Evolutionary conservation across 805 yeast genomes (phyloP).

Genomic region (Cyberlindnera maritima): DNA sequence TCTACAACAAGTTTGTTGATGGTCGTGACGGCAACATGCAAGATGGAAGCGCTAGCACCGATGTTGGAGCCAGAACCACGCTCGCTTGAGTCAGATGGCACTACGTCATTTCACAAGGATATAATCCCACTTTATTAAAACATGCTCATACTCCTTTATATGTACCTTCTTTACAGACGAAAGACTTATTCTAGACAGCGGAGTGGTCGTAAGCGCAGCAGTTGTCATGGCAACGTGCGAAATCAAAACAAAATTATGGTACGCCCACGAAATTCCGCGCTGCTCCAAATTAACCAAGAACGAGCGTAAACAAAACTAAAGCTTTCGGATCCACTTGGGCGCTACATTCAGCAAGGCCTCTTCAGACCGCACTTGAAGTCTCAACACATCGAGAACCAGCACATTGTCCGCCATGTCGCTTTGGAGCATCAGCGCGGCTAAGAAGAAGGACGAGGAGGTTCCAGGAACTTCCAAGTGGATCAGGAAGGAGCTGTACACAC

Average conservation of each 20-base stretch:
- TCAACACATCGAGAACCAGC: not conserved
- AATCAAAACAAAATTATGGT: constrained; percentile 9
- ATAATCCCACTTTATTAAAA: no score
- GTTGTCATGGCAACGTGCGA: constrained; percentile 11
- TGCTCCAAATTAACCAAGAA: not conserved
- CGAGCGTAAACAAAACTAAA: constrained; percentile 14
- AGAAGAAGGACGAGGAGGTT: constrained; percentile 26
- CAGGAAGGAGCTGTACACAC: constrained; percentile 40
- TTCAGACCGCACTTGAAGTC: not conserved
- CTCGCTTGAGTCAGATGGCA: constrained; percentile 7
- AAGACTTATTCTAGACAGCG: not conserved
- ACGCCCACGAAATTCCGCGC: constrained; percentile 3
- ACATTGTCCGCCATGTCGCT: constrained; percentile 22
- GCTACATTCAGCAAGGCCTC: not conserved
- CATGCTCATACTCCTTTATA: not conserved
- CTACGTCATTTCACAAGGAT: no score
- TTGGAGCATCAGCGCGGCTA: constrained; percentile 31
- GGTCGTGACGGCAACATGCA: constrained; percentile 89
- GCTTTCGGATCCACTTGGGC: not conserved
- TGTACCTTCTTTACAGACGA: not conserved
- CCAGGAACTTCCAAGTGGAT: constrained; percentile 57
- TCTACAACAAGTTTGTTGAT: constrained; percentile 70
- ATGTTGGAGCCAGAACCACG: constrained; percentile 19
- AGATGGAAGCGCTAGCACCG: constrained; percentile 63
- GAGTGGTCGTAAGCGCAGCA: not conserved